These are phyloP conservation scores for Boletus barrowsii DNA, from an alignment of 768 basidiomycete genomes.

Conservation along the genomic window DNA sequence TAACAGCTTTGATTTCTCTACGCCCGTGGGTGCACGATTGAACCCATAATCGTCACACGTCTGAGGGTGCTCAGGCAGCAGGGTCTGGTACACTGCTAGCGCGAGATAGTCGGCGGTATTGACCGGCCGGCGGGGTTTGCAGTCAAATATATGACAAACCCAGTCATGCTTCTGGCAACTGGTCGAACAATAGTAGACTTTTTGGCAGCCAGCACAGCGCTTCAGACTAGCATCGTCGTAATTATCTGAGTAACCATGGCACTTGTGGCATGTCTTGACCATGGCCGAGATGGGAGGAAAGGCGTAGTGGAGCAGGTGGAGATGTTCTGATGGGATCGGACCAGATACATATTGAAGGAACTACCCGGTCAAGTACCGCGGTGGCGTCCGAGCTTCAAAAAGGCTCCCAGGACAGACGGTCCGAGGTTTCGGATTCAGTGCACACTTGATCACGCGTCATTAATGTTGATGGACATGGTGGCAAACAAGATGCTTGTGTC, in stretches of 20 bases:
- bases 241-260: background rate
- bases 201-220: constrained; percentile 1
- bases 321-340: background rate
- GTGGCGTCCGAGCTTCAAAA: background rate
- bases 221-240: background rate
- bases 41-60: constrained; percentile 4
- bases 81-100: background rate
- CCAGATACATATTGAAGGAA: background rate
- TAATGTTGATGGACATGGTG: no score
- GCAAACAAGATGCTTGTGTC: no score
- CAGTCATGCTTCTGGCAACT: background rate
- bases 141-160: constrained; percentile 4
- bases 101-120: constrained; percentile 3
- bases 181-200: constrained; percentile 1
- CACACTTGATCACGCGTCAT: no score
- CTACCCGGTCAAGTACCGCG: background rate
- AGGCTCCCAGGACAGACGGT: no score
- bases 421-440: no score
- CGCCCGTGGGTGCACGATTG: background rate
- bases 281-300: background rate
- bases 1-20: background rate
- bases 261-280: background rate
- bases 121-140: constrained; percentile 3
- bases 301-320: no score
- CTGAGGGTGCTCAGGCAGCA: background rate